Conservation (phyloP, 768 basidiomycete species). For the Dentipellis fragilis region DNA sequence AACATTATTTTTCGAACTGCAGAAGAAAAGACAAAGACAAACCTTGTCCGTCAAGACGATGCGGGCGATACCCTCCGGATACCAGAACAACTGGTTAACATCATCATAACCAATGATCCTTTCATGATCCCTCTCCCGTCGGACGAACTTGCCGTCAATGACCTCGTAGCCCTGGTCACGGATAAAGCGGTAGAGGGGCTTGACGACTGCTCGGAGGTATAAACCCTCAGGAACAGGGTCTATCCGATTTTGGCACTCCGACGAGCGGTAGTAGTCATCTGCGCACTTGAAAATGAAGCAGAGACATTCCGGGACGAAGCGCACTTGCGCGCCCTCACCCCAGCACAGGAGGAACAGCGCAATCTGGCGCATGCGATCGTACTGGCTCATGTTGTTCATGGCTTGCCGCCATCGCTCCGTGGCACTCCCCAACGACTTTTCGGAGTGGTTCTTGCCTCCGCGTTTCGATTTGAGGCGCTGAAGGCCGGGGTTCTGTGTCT, state of each 20-base stretch:
- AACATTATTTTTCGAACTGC: background rate
- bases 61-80: conserved; percentile 93
- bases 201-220: conserved; percentile 85
- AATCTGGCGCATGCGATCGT: conserved; percentile 93
- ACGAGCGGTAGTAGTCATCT: conserved; percentile 97
- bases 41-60: conserved; percentile 89
- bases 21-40: background rate
- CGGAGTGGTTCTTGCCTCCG: conserved; percentile 45
- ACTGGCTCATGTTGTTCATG: conserved; percentile 98
- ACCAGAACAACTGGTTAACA: conserved; percentile 99
- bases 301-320: conserved; percentile 92
- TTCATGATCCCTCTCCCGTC: conserved; percentile 87
- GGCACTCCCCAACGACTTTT: conserved; percentile 70
- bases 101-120: conserved; percentile 98
- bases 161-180: conserved; percentile 98
- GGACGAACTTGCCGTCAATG: conserved; percentile 88
- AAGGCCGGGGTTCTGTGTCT: conserved; percentile 84
- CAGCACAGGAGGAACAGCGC: conserved; percentile 92
- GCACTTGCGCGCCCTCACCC: conserved; percentile 97
- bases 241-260: conserved; percentile 91
- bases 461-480: conserved; percentile 63
- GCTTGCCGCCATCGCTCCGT: conserved; percentile 92
- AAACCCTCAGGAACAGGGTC: conserved; percentile 92
- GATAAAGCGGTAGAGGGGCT: conserved; percentile 93
- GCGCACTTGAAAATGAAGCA: conserved; percentile 99